These are phyloP conservation scores for Phoma sp. DNA, from an alignment of 2,329 filamentous ascomycete genomes.

Conservation along the genomic window DNA sequence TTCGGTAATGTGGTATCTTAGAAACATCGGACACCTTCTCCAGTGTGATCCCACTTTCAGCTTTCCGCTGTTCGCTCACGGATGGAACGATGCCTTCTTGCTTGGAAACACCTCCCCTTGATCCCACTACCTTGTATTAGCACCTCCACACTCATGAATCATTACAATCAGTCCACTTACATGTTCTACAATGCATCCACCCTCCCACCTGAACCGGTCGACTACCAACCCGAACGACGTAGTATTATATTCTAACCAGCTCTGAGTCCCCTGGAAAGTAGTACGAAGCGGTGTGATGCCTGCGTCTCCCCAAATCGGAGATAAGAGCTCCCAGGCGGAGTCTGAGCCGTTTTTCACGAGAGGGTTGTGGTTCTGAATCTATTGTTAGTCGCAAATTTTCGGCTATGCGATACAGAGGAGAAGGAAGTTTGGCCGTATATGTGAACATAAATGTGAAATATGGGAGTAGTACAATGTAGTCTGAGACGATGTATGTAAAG, in stretches of 20 bases:
- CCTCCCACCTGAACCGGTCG: slow-evolving; percentile 42
- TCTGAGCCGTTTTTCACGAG: slow-evolving; percentile 38
- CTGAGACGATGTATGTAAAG: slow-evolving; percentile 35
- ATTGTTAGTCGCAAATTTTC: background rate
- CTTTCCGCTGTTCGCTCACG: too few species aligned
- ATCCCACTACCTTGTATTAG: slow-evolving; percentile 40
- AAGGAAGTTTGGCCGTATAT: too few species aligned
- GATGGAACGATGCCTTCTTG: too few species aligned
- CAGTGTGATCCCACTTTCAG: too few species aligned
- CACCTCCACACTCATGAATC: background rate
- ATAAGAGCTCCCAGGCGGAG: slow-evolving; percentile 36
- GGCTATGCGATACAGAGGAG: background rate
- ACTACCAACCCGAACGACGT: slow-evolving; percentile 33
- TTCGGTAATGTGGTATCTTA: too few species aligned
- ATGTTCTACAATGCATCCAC: slow-evolving; percentile 43
- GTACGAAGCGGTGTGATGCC: slow-evolving; percentile 34
- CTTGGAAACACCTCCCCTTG: slow-evolving; percentile 33
- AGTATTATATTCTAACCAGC: slow-evolving; percentile 39
- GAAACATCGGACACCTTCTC: too few species aligned
- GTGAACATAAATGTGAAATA: too few species aligned
- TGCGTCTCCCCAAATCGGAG: slow-evolving; percentile 32
- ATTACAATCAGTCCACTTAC: slow-evolving; percentile 26
- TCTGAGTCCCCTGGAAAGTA: slow-evolving; percentile 27
- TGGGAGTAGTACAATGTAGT: slow-evolving; percentile 35
- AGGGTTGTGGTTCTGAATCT: slow-evolving; percentile 40